A percentile compares a stretch with the other conserved stretches of the same genome.
Evolutionary conservation across 257 asterid genomes (phyloP).

Genomic region (Leonotis leonurus): DNA sequence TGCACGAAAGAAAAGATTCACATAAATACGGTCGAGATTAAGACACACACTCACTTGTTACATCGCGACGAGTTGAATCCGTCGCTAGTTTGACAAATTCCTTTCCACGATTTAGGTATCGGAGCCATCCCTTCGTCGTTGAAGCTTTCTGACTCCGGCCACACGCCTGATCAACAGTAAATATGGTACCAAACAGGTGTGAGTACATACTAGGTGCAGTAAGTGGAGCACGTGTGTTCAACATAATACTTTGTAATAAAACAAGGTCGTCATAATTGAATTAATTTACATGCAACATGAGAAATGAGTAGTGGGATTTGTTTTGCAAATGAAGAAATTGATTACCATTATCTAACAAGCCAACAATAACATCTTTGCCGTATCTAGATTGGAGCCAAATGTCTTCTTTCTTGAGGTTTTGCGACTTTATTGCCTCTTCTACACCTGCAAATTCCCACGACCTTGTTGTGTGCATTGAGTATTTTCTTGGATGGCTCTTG

Average conservation of each 20-base stretch:
- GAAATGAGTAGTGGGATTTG: not conserved
- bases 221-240: not conserved
- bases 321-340: no score
- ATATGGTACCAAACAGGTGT: no score
- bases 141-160: constrained; percentile 47
- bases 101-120: constrained; percentile 39
- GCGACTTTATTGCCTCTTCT: no score
- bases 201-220: no score
- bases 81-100: constrained; percentile 31
- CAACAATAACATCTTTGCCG: constrained; percentile 55
- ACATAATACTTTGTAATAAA: no score
- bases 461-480: constrained; percentile 37
- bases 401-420: constrained; percentile 19
- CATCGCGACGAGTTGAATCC: constrained; percentile 33
- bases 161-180: constrained; percentile 25
- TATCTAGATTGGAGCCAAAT: no score
- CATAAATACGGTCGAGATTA: no score
- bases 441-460: constrained; percentile 57
- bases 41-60: constrained; percentile 44
- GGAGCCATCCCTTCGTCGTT: constrained; percentile 45
- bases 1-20: no score
- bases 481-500: constrained; percentile 27
- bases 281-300: not conserved
- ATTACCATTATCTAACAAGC: constrained; percentile 71
- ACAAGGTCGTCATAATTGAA: not conserved